phyloP scores from a whole-genome alignment of 1,284 basidiomycete genomes.

The Fomitopsis pinicola region DNA sequence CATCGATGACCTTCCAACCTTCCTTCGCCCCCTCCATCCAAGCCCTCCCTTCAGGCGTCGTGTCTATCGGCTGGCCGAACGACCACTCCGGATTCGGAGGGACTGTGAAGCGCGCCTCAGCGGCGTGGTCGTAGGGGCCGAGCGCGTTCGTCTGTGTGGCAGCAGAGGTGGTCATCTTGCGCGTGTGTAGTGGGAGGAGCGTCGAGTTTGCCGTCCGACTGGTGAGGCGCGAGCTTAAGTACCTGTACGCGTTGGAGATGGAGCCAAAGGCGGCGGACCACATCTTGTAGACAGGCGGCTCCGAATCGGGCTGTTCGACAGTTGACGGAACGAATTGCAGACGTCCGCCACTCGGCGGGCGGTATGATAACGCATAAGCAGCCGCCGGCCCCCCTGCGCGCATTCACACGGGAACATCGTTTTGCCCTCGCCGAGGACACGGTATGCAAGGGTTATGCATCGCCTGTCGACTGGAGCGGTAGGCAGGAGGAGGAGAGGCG shows the following conservation, averaged over 20 bases:
- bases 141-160: slow-evolving; percentile 3
- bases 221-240: background rate
- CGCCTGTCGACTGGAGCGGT: background rate
- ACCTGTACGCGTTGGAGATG: background rate
- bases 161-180: background rate
- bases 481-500: background rate
- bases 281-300: background rate
- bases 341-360: background rate
- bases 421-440: background rate
- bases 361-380: background rate
- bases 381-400: background rate
- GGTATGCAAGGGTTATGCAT: background rate
- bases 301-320: background rate
- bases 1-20: slow-evolving; percentile 56
- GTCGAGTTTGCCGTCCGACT: background rate
- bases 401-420: background rate
- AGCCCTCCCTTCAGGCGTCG: slow-evolving; percentile 40
- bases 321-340: background rate
- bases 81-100: slow-evolving; percentile 56
- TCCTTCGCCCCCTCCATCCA: slow-evolving; percentile 49
- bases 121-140: slow-evolving; percentile 11
- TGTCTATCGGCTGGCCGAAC: slow-evolving; percentile 47
- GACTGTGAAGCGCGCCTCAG: slow-evolving; percentile 35
- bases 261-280: background rate
- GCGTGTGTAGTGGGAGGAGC: background rate